phyloP scores from a whole-genome alignment of 139 green algal genomes.

The Chlamydomonas schloesseri region DNA sequence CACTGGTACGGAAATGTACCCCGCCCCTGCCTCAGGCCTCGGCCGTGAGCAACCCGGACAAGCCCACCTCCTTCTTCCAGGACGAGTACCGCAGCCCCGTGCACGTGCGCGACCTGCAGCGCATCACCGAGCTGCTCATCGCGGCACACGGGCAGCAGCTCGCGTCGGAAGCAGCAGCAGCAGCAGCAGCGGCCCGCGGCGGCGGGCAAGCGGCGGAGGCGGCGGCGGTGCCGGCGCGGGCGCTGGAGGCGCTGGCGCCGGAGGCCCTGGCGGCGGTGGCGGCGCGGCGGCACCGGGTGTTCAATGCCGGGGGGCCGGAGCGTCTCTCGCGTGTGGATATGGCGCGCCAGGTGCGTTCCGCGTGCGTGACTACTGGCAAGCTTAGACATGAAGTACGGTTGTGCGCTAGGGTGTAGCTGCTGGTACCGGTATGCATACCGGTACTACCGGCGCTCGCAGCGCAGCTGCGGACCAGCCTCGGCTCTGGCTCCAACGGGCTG shows the following conservation, averaged over 20 bases:
- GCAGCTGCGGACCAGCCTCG: too few relatives aligned
- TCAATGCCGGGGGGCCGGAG: slow-evolving; percentile 81
- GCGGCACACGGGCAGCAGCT: neutral
- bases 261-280: neutral
- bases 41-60: slow-evolving; percentile 6
- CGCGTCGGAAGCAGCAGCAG: neutral
- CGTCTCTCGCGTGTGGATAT: slow-evolving; percentile 80
- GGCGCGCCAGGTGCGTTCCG: slow-evolving; percentile 63
- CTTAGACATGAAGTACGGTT: too few relatives aligned
- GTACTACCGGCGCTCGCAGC: too few relatives aligned
- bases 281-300: slow-evolving; percentile 32
- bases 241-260: neutral
- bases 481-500: too few relatives aligned
- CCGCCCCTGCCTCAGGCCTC: neutral
- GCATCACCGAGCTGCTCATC: neutral
- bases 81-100: slow-evolving; percentile 64
- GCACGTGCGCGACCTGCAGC: slow-evolving; percentile 48
- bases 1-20: too few relatives aligned
- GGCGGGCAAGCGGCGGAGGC: neutral
- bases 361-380: too few relatives aligned
- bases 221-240: neutral
- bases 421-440: too few relatives aligned
- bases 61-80: slow-evolving; percentile 54
- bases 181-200: neutral
- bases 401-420: too few relatives aligned